Base-by-base conservation (phyloP, 2,329 filamentous ascomycete genomes). In the Karstenula rhodostoma region DNA sequence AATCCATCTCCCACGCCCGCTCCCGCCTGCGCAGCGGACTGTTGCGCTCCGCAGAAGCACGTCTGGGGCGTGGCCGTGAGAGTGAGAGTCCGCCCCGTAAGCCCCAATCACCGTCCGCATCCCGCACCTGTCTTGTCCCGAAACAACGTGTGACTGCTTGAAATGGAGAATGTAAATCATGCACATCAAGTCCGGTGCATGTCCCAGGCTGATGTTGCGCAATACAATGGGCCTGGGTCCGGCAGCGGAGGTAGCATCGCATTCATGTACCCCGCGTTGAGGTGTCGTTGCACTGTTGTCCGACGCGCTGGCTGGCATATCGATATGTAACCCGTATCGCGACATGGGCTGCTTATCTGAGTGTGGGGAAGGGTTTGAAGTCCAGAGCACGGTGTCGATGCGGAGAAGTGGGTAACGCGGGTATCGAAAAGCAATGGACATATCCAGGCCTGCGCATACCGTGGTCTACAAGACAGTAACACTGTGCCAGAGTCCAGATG, bases 331-430 rank as follows among this genome's bases (percentile, higher is more conserved):
- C 40, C 27, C 29, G 42, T 46, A 46, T 23, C 13, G 40, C 42
- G 23, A 23, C 13, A 33, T 33, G 17, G 51, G 15, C 3, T 46
- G 40, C 52, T 55, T 55, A 55, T 55, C 52, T 55, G 29, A 7
- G 42, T 55, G 52, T 44, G 42, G 52, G 32, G 40, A 25, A 29
- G 42, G 52, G 35, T 37, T 35, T 17, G 42, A 55, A 15, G 15
- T 44, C 17, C 17, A 54, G 27, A 55, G 52, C 42, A 55, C 42
- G 52, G 42, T 55, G 40, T 23, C 17, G 33, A 46, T 55, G 52
- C 52, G 40, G 52, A 46, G 40, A 35, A 46, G 52, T 46, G 27
- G 52, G 52, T 55, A 55, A 29, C 42, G 42, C 42, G 52, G 27
- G n/a, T 55, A 55, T 29, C 29, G 42, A 47, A 23, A 46, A 19